Evolutionary conservation across 345 rosid genomes (phyloP).

Genomic region (Corchorus olitorius): DNA sequence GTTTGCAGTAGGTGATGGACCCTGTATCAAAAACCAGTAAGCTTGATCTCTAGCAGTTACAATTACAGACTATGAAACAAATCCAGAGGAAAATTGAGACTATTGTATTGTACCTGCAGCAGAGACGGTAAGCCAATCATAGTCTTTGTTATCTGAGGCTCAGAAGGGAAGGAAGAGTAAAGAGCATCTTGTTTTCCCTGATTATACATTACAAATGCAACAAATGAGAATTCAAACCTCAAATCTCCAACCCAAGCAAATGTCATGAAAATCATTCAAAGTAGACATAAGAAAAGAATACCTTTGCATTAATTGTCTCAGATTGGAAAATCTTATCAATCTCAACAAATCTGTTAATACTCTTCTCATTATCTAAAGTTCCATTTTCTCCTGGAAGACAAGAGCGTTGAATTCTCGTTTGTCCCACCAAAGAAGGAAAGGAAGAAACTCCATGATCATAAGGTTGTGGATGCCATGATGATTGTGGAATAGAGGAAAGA

Average conservation of each 20-base stretch:
- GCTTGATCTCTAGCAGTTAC: background rate
- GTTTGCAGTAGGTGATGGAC: conserved; percentile 26
- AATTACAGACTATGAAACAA: background rate
- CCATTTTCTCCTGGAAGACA: conserved; percentile 26
- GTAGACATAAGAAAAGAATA: conserved; percentile 12
- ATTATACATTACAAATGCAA: conserved; percentile 5
- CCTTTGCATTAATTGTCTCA: conserved; percentile 39
- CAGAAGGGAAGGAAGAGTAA: conserved; percentile 25
- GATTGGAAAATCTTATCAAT: conserved; percentile 36
- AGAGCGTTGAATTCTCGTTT: conserved; percentile 24
- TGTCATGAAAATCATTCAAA: background rate
- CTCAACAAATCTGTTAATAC: conserved; percentile 21
- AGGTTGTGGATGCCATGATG: conserved; percentile 33
- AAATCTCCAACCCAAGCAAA: background rate
- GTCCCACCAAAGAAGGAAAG: conserved; percentile 27
- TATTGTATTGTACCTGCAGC: conserved; percentile 31
- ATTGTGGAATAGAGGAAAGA: conserved; percentile 31
- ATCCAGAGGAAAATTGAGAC: background rate
- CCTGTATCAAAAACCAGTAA: conserved; percentile 28
- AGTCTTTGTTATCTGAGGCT: conserved; percentile 8
- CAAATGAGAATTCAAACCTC: background rate
- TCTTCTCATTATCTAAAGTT: conserved; percentile 20
- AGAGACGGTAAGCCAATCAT: conserved; percentile 24
- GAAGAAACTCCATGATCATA: conserved; percentile 34
- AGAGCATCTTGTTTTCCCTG: conserved; percentile 39